phyloP scores from a whole-genome alignment of 495 filamentous ascomycete genomes.

The Penicillium manginii region DNA sequence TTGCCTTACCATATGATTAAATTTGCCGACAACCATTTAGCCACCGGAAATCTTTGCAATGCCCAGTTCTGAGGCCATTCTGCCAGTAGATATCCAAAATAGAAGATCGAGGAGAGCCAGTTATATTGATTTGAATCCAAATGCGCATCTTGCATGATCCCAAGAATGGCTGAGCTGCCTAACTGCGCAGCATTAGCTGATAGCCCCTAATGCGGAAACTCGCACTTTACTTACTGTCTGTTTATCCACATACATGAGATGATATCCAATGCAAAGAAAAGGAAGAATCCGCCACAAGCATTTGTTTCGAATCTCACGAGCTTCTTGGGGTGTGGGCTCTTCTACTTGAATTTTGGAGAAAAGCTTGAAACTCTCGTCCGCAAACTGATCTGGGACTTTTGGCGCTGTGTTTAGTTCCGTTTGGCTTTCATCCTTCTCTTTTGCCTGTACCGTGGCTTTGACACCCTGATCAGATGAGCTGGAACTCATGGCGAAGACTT shows the following conservation, averaged over 20 bases:
- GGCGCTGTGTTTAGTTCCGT: slow-evolving; percentile 13
- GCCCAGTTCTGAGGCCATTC: slow-evolving; percentile 49
- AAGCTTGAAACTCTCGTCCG: slow-evolving; percentile 49
- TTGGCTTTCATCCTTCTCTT: slow-evolving; percentile 3
- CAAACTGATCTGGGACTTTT: slow-evolving; percentile 41
- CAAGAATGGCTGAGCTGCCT: slow-evolving; percentile 53
- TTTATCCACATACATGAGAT: slow-evolving; percentile 51
- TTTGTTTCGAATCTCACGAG: slow-evolving; percentile 41
- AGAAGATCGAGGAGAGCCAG: slow-evolving; percentile 55
- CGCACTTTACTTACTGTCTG: slow-evolving; percentile 39
- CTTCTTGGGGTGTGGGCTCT: slow-evolving; percentile 41
- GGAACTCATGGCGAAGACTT: neutral
- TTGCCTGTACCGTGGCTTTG: neutral
- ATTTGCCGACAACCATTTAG: slow-evolving; percentile 44
- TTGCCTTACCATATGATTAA: slow-evolving; percentile 37
- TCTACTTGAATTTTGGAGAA: slow-evolving; percentile 43
- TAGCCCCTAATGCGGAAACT: neutral
- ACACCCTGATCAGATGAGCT: neutral
- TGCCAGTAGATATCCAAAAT: slow-evolving; percentile 51
- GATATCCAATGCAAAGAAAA: slow-evolving; percentile 48
- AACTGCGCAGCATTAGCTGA: slow-evolving; percentile 27
- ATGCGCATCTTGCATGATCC: slow-evolving; percentile 51
- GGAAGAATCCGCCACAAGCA: slow-evolving; percentile 44
- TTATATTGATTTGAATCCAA: slow-evolving; percentile 43
- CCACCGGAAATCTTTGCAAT: slow-evolving; percentile 44